phyloP scores from a whole-genome alignment of 495 filamentous ascomycete genomes.

The Aspergillus sclerotiicarbonarius region DNA sequence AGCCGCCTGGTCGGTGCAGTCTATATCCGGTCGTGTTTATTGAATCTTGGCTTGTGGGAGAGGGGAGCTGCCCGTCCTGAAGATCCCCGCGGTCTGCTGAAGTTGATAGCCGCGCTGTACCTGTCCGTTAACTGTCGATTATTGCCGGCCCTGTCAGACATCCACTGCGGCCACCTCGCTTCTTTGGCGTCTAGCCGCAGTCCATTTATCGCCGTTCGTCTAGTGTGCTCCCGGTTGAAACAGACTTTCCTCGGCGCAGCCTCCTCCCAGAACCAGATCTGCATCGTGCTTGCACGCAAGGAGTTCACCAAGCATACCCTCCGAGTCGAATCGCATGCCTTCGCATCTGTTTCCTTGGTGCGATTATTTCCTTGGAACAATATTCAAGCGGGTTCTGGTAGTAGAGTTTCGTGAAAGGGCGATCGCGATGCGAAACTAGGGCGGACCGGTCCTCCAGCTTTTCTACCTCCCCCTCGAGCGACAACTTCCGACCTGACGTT shows the following conservation, averaged over 20 bases:
- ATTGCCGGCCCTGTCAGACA: slow-evolving; percentile 2
- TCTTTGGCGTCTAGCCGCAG: slow-evolving; percentile 15
- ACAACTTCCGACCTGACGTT: slow-evolving; percentile 21
- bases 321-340: slow-evolving; percentile 16
- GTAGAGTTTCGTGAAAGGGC: slow-evolving; percentile 22
- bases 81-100: slow-evolving; percentile 4
- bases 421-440: slow-evolving; percentile 46
- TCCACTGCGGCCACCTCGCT: slow-evolving; percentile 15
- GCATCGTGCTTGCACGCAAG: slow-evolving; percentile 23
- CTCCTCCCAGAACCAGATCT: slow-evolving; percentile 6
- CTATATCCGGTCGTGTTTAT: slow-evolving; percentile 4
- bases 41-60: not conserved
- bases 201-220: not conserved
- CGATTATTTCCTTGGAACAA: not conserved
- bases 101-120: slow-evolving; percentile 13
- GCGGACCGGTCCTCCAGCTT: slow-evolving; percentile 26
- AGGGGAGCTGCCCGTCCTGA: slow-evolving; percentile 3
- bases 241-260: slow-evolving; percentile 4
- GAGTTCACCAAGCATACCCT: slow-evolving; percentile 19
- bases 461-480: slow-evolving; percentile 21
- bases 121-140: slow-evolving; percentile 4
- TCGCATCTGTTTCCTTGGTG: slow-evolving; percentile 19
- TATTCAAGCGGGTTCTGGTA: slow-evolving; percentile 2
- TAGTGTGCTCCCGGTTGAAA: not conserved
- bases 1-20: slow-evolving; percentile 14